Percentiles rank a stretch among this genome's conserved stretches.
Evolutionary conservation across 371 early-diverging fungal species (phyloP).

Genomic region (Mucor circinelloides): DNA sequence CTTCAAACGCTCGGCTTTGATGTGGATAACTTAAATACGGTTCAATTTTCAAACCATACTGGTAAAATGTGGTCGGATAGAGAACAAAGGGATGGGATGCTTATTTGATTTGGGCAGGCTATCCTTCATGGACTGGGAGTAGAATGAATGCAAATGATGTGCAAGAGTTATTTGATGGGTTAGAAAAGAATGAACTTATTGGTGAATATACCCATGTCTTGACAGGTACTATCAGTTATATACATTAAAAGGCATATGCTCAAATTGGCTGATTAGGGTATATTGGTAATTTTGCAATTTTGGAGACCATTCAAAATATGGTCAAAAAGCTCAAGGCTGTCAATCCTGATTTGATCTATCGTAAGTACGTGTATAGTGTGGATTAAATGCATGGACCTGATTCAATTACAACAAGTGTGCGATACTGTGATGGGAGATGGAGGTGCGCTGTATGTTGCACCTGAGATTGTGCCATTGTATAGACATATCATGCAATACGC

Average conservation of each 20-base stretch:
- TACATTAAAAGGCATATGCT: background rate
- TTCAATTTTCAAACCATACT: constrained; percentile 93
- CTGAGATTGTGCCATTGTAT: constrained; percentile 82
- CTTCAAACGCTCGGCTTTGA: constrained; percentile 89
- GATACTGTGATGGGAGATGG: constrained; percentile 96
- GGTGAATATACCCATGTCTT: constrained; percentile 81
- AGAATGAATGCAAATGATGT: constrained; percentile 66
- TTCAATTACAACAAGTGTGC: constrained; percentile 55
- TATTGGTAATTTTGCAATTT: constrained; percentile 75
- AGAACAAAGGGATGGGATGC: background rate
- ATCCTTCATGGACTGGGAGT: constrained; percentile 76
- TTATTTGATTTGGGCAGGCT: constrained; percentile 52
- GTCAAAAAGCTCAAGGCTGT: constrained; percentile 49
- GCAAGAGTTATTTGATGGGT: constrained; percentile 69
- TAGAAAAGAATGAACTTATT: constrained; percentile 71
- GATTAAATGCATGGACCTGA: background rate
- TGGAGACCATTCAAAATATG: constrained; percentile 63
- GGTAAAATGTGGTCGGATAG: constrained; percentile 33
- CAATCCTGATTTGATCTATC: constrained; percentile 53
- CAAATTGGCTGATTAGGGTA: constrained; percentile 57
- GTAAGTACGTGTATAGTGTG: constrained; percentile 27
- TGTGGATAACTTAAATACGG: constrained; percentile 91
- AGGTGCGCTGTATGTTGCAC: constrained; percentile 81
- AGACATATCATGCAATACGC: constrained; percentile 63
- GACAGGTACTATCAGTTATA: constrained; percentile 51